Base-by-base conservation (phyloP, 768 basidiomycete species). In the Tylopilus rubrobrunneus region DNA sequence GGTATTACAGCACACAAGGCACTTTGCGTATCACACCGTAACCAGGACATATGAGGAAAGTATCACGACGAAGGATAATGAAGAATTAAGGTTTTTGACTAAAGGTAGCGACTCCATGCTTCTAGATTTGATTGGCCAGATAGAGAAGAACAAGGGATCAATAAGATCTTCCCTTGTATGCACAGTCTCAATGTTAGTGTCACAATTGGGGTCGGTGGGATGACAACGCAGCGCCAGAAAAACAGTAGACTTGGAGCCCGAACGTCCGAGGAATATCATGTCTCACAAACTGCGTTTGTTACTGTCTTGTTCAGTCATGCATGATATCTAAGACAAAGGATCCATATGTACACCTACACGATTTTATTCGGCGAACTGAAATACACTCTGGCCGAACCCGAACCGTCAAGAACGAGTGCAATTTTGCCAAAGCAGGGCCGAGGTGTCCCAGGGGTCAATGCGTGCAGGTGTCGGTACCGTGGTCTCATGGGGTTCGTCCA, bases 41-140 rank as follows among this genome's bases (percentile, higher is more conserved):
- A 58, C 63, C 29, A 56, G 52, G 46, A 62, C 59, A 31, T 42
- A 67, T 41, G 49, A 51, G 57, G 62, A 49, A 59, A 59, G 37
- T 50, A 46, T 56, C 49, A 40, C 42, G 40, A 56, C 55, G 56
- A 65, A 28, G 62, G 59, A 12, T 34, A 34, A 34, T 34, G 33
- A 47, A 25, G 56, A 56, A 52, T 65, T 65, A 65, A 62, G 60
- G 65, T 65, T 65, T 65, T 65, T 62, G 48, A 37, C 65, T 65
- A 65, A 65, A 64, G 45, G 56, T 42, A 54, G 62, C 56, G 50
- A 52, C 25, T 47, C 55, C 60, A 59, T 56, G 56, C 59, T 65
- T 65, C 62, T 50, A 53, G 52, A 59, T 62, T 52, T 56, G 63
- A 67, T 64, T 28, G 46, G 42, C 56, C 34, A 53, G 50, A 59